phyloP scores from a whole-genome alignment of 108 stramenopile genomes.

The Conticribra weissflogii region DNA sequence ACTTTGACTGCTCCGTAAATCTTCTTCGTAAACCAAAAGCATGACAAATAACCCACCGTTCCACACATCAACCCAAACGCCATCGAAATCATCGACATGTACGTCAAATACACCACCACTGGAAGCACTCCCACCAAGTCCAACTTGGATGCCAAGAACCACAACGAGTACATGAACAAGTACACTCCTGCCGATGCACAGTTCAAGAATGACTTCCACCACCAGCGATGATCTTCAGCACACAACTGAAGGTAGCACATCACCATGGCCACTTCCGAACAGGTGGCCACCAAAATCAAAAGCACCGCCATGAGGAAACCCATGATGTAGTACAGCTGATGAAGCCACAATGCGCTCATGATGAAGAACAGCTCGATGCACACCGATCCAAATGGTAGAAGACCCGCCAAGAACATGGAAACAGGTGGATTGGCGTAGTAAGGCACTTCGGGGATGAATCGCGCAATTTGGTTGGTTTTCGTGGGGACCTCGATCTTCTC shows the following conservation, averaged over 20 bases:
- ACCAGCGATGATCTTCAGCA: conserved; percentile 98
- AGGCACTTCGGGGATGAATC: conserved; percentile 87
- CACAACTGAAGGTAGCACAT: conserved; percentile 99
- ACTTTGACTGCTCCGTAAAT: conserved; percentile 90
- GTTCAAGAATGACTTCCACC: conserved; percentile 98
- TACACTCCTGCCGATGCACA: conserved; percentile 93
- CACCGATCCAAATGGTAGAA: conserved; percentile 98
- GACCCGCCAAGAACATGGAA: conserved; percentile 83
- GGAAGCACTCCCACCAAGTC: conserved; percentile 88
- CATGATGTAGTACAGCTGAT: conserved; percentile 99
- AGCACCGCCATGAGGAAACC: conserved; percentile 97
- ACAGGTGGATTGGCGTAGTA: conserved; percentile 81
- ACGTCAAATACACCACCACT: conserved; percentile 94
- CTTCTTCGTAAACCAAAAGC: conserved; percentile 83
- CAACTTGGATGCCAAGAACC: conserved; percentile 93
- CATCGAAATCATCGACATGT: conserved; percentile 95
- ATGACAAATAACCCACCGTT: conserved; percentile 86
- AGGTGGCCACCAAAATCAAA: conserved; percentile 92
- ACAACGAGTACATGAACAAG: conserved; percentile 95
- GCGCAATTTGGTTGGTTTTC: conserved; percentile 94
- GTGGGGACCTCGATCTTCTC: conserved; percentile 85
- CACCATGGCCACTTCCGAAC: conserved; percentile 97
- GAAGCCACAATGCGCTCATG: conserved; percentile 97
- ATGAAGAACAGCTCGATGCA: conserved; percentile 99
- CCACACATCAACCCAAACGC: conserved; percentile 95